Conservation (phyloP, 352 stramenopile genomes). For the Globisporangium barbulae region DNA sequence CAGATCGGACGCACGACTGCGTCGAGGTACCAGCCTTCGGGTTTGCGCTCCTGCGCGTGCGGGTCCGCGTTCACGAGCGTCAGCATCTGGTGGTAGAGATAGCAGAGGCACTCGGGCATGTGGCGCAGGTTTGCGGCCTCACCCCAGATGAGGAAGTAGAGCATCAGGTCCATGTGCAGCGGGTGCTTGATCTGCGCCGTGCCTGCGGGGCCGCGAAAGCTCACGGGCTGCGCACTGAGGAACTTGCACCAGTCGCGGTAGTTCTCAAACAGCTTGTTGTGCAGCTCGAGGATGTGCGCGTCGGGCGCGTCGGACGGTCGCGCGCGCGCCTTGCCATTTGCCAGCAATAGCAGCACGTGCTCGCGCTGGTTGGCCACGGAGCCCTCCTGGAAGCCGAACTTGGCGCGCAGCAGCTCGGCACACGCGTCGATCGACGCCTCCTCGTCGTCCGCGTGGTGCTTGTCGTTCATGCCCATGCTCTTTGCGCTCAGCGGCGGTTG, state of each 20-base stretch:
- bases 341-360: slow-evolving; percentile 75
- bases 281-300: slow-evolving; percentile 58
- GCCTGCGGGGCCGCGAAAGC: slow-evolving; percentile 33
- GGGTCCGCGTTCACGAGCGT: slow-evolving; percentile 46
- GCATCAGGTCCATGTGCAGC: slow-evolving; percentile 91
- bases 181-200: slow-evolving; percentile 26
- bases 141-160: slow-evolving; percentile 97
- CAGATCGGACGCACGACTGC: slow-evolving; percentile 64
- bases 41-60: slow-evolving; percentile 33
- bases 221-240: slow-evolving; percentile 64
- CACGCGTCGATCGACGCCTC: slow-evolving; percentile 81
- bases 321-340: slow-evolving; percentile 68
- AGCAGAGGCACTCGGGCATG: slow-evolving; percentile 97
- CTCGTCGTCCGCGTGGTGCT: slow-evolving; percentile 44
- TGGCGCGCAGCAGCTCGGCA: slow-evolving; percentile 70
- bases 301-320: slow-evolving; percentile 42
- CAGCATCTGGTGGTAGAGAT: slow-evolving; percentile 93
- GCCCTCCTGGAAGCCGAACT: slow-evolving; percentile 84
- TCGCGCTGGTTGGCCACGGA: slow-evolving; percentile 83
- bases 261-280: slow-evolving; percentile 71
- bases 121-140: slow-evolving; percentile 95
- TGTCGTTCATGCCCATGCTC: slow-evolving; percentile 6
- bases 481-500: slow-evolving; percentile 18
- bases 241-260: slow-evolving; percentile 80
- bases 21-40: slow-evolving; percentile 56